Evolutionary conservation across 176 grass and related monocot genomes (phyloP), one percentile per base, ranked within the genome.

Genomic region (Zea mays): DNA sequence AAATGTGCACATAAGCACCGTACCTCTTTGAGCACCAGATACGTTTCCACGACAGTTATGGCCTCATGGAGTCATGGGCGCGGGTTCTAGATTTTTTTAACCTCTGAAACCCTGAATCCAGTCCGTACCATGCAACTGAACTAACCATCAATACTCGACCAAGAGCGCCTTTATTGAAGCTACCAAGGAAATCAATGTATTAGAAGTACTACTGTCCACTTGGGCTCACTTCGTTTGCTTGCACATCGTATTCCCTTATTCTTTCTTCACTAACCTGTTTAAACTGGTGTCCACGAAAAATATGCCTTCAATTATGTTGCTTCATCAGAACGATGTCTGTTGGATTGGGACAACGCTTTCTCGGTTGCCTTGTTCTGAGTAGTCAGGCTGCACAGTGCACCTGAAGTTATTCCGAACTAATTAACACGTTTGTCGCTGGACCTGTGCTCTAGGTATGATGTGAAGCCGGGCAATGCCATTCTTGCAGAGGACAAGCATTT

Each of bases 401-500:
- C 5, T 72, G 35, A 27, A 51, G 27, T 68, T 33, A 12, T 65
- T 5, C 49, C 8, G 77, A 72, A 56, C 71, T 70, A 57, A 62
- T 38, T 68, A 19, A 42, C 54, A 61, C 27, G 20, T 84, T 71
- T 65, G 16, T 65, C 14, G 63, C 54, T 74, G 71, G 1, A 52
- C 12, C 8, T 77, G 41, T 76, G 72, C 73, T 62, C 14, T 67
- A 89, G 88, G 62, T 97, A 91, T 85, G 90, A 89, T 10, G 75
- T 97, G 40, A 88, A 91, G 72, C 74, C 41, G 4, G 87, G 81
- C 54, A 82, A 89, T 87, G 88, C 88, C 67, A 91, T 93, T 86
- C 74, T 92, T 4, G 87, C 93, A 0, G 89, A 90, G 47, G 84
- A 92, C 56, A 96, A 90, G 39, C 93, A 96, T 77, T 75, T 97